These are phyloP conservation scores for Saccharomycopsis guyanensis DNA, from an alignment of 805 yeast genomes.

Conservation along the genomic window DNA sequence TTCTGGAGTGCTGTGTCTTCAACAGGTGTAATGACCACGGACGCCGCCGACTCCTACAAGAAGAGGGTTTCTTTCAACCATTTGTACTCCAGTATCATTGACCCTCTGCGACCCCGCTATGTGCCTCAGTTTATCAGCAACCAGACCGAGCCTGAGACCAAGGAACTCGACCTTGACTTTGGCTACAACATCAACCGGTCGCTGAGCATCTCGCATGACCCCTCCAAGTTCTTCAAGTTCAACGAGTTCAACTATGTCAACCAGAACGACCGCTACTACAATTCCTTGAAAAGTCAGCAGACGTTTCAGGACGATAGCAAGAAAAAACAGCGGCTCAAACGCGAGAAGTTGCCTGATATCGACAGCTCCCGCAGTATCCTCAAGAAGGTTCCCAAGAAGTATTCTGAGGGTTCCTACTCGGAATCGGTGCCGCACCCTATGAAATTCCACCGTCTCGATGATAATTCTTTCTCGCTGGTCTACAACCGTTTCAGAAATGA, in stretches of 20 bases:
- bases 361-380: conserved; percentile 13
- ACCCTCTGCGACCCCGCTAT: conserved; percentile 18
- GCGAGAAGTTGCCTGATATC: conserved; percentile 18
- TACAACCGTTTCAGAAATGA: conserved; percentile 15
- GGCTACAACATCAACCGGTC: conserved; percentile 14
- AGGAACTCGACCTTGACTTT: conserved; percentile 17
- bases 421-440: conserved; percentile 1
- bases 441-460: neutral
- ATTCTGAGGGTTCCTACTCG: neutral
- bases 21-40: neutral
- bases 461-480: conserved; percentile 15
- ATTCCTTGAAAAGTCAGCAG: conserved; percentile 13
- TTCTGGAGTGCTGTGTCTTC: no score
- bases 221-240: conserved; percentile 19
- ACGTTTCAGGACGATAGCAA: conserved; percentile 9
- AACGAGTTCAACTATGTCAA: conserved; percentile 19
- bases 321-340: conserved; percentile 14
- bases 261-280: conserved; percentile 16
- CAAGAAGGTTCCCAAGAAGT: neutral
- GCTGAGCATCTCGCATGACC: conserved; percentile 9
- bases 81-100: conserved; percentile 13
- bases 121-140: conserved; percentile 15
- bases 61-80: conserved; percentile 18
- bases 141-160: neutral
- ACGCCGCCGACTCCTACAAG: conserved; percentile 3